A percentile compares a stretch with the other conserved stretches of the same genome.
Evolutionary conservation across 441 rosid species (phyloP).

Genomic region (Rhodomyrtus psidioides): DNA sequence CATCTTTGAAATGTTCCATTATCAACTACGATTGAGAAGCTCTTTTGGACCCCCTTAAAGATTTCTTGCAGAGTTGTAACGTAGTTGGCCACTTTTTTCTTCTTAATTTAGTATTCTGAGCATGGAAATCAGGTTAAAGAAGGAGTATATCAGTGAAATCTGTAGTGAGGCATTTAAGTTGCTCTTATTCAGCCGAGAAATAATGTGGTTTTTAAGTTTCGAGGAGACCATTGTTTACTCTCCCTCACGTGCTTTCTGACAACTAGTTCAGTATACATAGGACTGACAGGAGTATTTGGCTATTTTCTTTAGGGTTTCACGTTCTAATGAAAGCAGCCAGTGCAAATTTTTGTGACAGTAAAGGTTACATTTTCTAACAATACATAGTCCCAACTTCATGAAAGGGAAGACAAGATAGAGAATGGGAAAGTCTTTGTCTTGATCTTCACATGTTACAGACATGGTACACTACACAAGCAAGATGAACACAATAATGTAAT

Average conservation of each 20-base stretch:
- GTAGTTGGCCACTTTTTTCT: neutral
- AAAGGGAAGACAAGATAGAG: neutral
- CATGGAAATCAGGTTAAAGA: neutral
- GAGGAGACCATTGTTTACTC: neutral
- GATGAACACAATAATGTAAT: neutral
- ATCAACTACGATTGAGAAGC: neutral
- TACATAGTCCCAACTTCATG: neutral
- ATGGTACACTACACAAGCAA: neutral
- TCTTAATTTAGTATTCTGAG: neutral
- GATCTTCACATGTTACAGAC: neutral
- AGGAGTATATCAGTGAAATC: neutral
- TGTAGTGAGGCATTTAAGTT: neutral
- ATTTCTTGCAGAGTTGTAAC: neutral
- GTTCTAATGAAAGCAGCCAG: neutral
- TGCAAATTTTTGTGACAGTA: neutral
- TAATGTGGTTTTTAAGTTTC: neutral
- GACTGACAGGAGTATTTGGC: neutral
- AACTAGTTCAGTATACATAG: neutral
- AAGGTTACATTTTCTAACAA: neutral
- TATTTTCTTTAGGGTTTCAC: neutral
- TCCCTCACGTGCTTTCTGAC: neutral
- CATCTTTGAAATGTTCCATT: slow-evolving; percentile 35
- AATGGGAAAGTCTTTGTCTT: neutral
- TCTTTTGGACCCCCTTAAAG: neutral
- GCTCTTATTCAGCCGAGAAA: neutral